Base-by-base conservation (phyloP, 2,329 filamentous ascomycete species). In the Torrubiella hemipterigena region DNA sequence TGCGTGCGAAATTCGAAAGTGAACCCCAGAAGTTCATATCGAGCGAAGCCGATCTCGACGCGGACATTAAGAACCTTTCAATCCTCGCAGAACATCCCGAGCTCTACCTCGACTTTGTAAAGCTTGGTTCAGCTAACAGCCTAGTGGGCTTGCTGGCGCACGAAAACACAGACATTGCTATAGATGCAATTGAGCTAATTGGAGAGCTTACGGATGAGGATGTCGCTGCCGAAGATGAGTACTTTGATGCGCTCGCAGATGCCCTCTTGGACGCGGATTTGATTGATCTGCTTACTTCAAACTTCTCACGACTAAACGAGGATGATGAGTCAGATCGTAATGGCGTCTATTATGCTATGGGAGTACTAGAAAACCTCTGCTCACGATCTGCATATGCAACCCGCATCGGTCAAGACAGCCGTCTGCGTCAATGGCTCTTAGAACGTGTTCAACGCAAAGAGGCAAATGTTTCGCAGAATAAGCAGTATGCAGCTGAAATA, bases 91-190 rank as follows among this genome's bases (percentile, higher is more conserved):
- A 98, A 46, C 83, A 96, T 49, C 70, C 87, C 4, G 78, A 82
- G 38, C 67, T 94, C 14, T 95, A 91, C 53, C 62, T 63, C 10
- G 83, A 93, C 38, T 86, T 94, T 47, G 77, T 80, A 19, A 77
- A 75, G 42, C 63, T 86, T 31, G 81, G 82, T 14, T 81, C 76
- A 36, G 74, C 77, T 1, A 71, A 59, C 5, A 87, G 79, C 33
- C 56, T 98, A 30, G 84, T 93, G 2, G 73, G 78, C 3, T 58
- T 98, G 31, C 62, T 98, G 29, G 80, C 89, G 12, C 91, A 98
- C 52, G 91, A 98, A 46, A 98, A 98, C 52, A 89, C 87, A 1
- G 91, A 98, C 49, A 93, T 98, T 41, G 86, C 91, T 9, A 93
- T 96, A 45, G 83, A 81, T 40, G 83, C 81, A 1, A 77, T 94